phyloP scores from a whole-genome alignment of 768 basidiomycete species.

The Russula sp. region DNA sequence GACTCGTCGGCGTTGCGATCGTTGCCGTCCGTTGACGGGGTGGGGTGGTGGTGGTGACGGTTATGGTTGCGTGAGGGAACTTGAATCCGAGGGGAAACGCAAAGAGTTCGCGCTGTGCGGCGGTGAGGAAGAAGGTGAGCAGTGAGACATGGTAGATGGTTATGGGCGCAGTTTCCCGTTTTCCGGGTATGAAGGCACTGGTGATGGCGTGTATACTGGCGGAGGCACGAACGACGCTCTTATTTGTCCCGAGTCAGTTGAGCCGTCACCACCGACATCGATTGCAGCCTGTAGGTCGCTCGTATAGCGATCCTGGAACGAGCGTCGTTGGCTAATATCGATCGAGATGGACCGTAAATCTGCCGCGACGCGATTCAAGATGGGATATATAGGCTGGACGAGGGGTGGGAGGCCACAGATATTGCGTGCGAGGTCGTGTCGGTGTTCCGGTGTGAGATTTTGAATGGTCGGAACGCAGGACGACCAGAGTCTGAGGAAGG shows the following conservation, averaged over 20 bases:
- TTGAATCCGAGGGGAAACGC: conserved; percentile 27
- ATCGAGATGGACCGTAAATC: conserved; percentile 84
- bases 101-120: conserved; percentile 33
- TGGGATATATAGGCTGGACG: conserved; percentile 40
- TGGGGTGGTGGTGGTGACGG: not conserved
- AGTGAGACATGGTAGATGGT: conserved; percentile 28
- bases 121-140: conserved; percentile 25
- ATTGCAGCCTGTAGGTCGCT: conserved; percentile 74
- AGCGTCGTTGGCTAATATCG: conserved; percentile 79
- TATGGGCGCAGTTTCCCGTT: not conserved
- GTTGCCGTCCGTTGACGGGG: conserved; percentile 30
- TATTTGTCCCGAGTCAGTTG: conserved; percentile 27
- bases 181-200: conserved; percentile 33
- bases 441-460: conserved; percentile 54
- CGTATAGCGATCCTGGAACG: conserved; percentile 79
- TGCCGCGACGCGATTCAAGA: conserved; percentile 62
- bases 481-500: conserved; percentile 74
- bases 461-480: conserved; percentile 64
- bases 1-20: conserved; percentile 41
- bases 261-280: conserved; percentile 50
- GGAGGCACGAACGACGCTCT: conserved; percentile 63
- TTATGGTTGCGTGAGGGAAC: not conserved
- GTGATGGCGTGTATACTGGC: conserved; percentile 48
- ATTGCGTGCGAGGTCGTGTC: conserved; percentile 79
- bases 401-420: conserved; percentile 51